Base-by-base conservation (phyloP, 1,284 basidiomycete genomes). In the Apiotrichum montevideense region DNA sequence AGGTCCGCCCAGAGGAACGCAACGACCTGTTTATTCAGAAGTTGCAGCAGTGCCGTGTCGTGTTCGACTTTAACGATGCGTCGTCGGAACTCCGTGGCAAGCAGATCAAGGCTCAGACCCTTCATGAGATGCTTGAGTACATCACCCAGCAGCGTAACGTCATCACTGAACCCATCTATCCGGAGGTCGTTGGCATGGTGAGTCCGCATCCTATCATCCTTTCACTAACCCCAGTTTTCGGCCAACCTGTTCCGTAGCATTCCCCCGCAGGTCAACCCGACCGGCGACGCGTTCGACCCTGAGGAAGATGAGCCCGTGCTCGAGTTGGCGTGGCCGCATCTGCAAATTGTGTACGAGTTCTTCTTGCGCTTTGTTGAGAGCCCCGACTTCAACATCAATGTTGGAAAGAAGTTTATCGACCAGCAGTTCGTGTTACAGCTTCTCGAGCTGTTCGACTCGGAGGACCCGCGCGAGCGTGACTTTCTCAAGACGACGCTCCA, bases 261-360 rank as follows among this genome's bases (percentile, higher is more conserved):
- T 83, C 96, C 96, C 76, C 96, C 96, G 67, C 96, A 95, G 58
- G 92, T 97, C 63, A 99, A 98, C 73, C 95, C 96, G 2, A 88
- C 87, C 15, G 96, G 95, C 55, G 96, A 98, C 72, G 95, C 94
- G 1, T 99, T 97, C 71, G 96, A 99, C 75, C 96, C 96, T 11
- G 96, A 99, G 78, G 96, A 99, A 79, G 96, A 99, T 69, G 96
- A 99, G 69, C 96, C 96, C 6, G 95, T 98, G 3, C 84, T 98
- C 61, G 96, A 99, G 75, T 87, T 98, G 54, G 96, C 96, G 14
- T 99, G 96, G 96, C 96, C 96, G 35, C 96, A 99, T 76, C 84
- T 99, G 55, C 95, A 99, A 78, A 95, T 99, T 65, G 96, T 99
- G 52, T 99, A 99, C 79, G 96, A 99, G 78, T 98, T 99, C 79